Evolutionary conservation across 257 asterid species (phyloP).

Genomic region (Nicotiana undulata): DNA sequence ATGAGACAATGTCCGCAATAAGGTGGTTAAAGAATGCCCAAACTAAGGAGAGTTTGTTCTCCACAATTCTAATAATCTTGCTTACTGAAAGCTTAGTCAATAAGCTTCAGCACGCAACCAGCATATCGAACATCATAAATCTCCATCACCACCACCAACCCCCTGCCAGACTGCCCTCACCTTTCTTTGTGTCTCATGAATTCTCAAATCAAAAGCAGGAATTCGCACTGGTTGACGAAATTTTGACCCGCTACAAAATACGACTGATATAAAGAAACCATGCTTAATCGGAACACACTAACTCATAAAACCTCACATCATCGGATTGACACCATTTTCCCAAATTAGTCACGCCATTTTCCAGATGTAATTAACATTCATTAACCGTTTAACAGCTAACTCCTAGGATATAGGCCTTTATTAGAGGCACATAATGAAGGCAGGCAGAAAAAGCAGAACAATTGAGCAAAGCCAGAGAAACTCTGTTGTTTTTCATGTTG

Average conservation of each 20-base stretch:
- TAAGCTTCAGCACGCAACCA: neutral
- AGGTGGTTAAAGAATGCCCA: neutral
- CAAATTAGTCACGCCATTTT: too few relatives aligned
- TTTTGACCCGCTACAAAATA: neutral
- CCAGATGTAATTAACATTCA: too few relatives aligned
- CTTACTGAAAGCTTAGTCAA: neutral
- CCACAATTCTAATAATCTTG: neutral
- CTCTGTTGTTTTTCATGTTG: neutral
- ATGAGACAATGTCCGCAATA: neutral
- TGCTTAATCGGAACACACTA: neutral
- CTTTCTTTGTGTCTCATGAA: neutral
- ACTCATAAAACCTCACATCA: neutral
- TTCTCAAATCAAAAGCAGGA: neutral
- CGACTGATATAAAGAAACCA: neutral
- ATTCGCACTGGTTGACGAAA: neutral
- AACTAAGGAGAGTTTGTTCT: constrained; percentile 1
- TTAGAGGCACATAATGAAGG: neutral
- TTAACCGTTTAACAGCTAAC: neutral
- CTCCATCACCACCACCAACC: neutral
- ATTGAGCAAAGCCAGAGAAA: neutral
- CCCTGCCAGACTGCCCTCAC: neutral
- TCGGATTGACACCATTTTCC: neutral
- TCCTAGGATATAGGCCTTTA: neutral
- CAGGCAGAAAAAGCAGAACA: neutral
- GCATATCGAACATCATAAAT: neutral